Base-by-base conservation (phyloP, 164 flowering plant genomes). In the Nymphaea thermarum region DNA sequence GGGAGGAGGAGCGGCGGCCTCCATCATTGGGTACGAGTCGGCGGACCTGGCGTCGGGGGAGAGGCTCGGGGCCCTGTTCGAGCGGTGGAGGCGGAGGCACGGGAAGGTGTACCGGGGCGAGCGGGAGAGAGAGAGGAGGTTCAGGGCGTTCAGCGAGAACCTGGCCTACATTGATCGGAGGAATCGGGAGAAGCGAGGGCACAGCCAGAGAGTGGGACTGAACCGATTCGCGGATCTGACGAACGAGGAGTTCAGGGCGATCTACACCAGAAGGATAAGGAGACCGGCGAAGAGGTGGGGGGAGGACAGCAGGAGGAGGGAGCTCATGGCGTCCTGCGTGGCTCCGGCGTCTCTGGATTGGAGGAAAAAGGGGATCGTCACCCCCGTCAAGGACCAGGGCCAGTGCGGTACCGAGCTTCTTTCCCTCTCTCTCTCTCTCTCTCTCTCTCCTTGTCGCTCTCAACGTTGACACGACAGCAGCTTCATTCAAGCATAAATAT, bases 171-270 rank as follows among this genome's bases (percentile, higher is more conserved):
- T 89, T 4, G 6, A 75, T n/a, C 81, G 82, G 68, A 80, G 67
- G 75, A 85, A 74, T 8, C 3, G 18, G 42, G 42, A 62, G 41
- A 62, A 17, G 12, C 12, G 57, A 0, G 75, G 71, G 53, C 85
- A 78, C 65, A 10, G n/a, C 1, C 36, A 25, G 36, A 25, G 36
- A 25, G 80, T 88, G 65, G 95, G 95, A 2, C 68, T 88, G 65
- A 88, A 86, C 80, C 78, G 74, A 75, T 88, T 88, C 79, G 89
- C 89, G 6, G 91, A 88, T 73, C 14, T 88, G 87, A 86, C 85
- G 72, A 88, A 86, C 68, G 84, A 83, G 71, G 90, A 88, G 76
- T 86, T 86, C 45, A 83, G 60, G 74, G 6, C 73, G 63, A 44
- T 12, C 43, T 78, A 79, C 70, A 3, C 77, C 60, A 77, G 85